A percentile compares a stretch with the other conserved stretches of the same genome.
phyloP scores from a whole-genome alignment of 1,139 yeast genomes.

The Yamadazyma trypodendri region DNA sequence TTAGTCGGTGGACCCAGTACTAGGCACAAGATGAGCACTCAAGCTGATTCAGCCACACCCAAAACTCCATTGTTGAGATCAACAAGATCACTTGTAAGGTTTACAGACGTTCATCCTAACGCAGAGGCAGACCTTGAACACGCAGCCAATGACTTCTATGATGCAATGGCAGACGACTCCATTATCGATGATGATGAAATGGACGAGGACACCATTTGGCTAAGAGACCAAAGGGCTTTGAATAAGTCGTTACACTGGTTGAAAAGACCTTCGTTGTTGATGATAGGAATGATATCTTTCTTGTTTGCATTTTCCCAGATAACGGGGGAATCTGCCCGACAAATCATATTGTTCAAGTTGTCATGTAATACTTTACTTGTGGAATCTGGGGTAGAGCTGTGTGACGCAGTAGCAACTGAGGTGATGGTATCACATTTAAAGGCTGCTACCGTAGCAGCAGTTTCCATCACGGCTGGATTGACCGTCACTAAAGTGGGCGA shows the following conservation, averaged over 20 bases:
- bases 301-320: conserved; percentile 23
- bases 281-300: conserved; percentile 27
- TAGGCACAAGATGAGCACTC: not conserved
- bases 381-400: conserved; percentile 15
- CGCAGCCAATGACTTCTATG: conserved; percentile 32
- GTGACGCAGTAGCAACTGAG: conserved; percentile 37
- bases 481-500: conserved; percentile 52
- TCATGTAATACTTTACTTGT: conserved; percentile 30
- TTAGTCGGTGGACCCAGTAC: too few species aligned
- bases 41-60: not conserved
- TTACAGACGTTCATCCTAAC: conserved; percentile 8
- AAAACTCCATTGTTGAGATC: not conserved
- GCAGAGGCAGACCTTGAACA: conserved; percentile 18
- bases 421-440: conserved; percentile 31
- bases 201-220: conserved; percentile 39
- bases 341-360: conserved; percentile 27
- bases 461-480: conserved; percentile 28
- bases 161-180: conserved; percentile 27
- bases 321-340: conserved; percentile 30
- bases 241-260: conserved; percentile 35
- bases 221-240: conserved; percentile 34
- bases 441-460: conserved; percentile 21
- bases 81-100: conserved; percentile 6
- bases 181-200: conserved; percentile 23
- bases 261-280: conserved; percentile 32